These are phyloP conservation scores for Stropharia rugosoannulata DNA, from an alignment of 768 basidiomycete species.

Conservation along the genomic window DNA sequence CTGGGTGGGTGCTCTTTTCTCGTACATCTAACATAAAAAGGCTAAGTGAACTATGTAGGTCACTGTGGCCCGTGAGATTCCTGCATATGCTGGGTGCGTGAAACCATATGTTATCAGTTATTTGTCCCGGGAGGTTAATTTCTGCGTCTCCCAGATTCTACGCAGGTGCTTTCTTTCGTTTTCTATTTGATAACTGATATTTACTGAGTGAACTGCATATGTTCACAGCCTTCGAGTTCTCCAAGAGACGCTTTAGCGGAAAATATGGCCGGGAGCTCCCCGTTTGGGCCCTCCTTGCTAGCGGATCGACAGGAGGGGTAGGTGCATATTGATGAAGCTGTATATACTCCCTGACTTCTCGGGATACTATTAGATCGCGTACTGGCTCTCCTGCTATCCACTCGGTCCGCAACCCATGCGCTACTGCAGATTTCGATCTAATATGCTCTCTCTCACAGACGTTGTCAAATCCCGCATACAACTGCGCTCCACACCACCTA, in stretches of 20 bases:
- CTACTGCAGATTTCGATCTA: background rate
- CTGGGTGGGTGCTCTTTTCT: slow-evolving; percentile 61
- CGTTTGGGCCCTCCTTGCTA: slow-evolving; percentile 81
- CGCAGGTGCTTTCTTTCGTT: slow-evolving; percentile 39
- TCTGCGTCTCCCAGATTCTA: slow-evolving; percentile 53
- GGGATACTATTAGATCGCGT: slow-evolving; percentile 55
- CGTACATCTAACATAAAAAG: background rate
- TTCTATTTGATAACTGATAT: too few species aligned
- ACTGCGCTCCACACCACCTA: slow-evolving; percentile 70
- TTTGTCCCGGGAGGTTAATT: background rate
- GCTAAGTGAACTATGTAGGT: slow-evolving; percentile 43
- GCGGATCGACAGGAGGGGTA: slow-evolving; percentile 83
- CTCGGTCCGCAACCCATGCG: slow-evolving; percentile 41
- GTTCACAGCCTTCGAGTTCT: slow-evolving; percentile 80
- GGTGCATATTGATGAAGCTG: slow-evolving; percentile 24
- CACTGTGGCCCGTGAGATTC: slow-evolving; percentile 91
- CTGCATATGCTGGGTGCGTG: slow-evolving; percentile 88
- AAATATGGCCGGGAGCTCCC: slow-evolving; percentile 69
- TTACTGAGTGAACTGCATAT: background rate
- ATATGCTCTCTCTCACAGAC: slow-evolving; percentile 40
- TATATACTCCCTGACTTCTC: slow-evolving; percentile 2
- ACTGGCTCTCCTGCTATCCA: slow-evolving; percentile 95
- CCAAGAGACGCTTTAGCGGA: slow-evolving; percentile 73
- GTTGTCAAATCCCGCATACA: slow-evolving; percentile 93
- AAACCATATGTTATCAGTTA: too few species aligned